Base-by-base conservation (phyloP, 768 basidiomycete genomes). In the Boletellus ananas region DNA sequence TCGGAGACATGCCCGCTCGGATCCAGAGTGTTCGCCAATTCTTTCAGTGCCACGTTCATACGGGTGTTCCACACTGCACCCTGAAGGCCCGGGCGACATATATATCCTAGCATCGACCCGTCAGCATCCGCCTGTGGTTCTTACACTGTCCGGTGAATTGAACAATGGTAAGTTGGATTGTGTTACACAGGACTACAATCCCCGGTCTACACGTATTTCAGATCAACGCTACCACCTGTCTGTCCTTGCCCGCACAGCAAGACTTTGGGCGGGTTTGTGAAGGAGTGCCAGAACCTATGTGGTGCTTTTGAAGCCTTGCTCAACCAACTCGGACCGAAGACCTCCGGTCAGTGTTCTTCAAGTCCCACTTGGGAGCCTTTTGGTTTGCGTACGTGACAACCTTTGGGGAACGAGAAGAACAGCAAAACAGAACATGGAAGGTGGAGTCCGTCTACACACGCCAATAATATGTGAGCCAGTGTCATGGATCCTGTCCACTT, bases 1-100 rank as follows among this genome's bases (percentile, higher is more conserved):
- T 61, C 40, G 44, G 23, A 29, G 29, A 36, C 54, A 43, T 52
- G 37, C 50, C 45, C 43, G 36, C 37, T 39, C 20, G 45, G 40
- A 52, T 41, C 34, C 47, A 47, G 16, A 47, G 48, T 43, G 43
- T 36, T 42, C 10, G 34, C 27, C 42, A 44, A 34, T 21, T 18
- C 6, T 23, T 36, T 31, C 39, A 36, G 18, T 23, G 34, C 45
- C 39, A 34, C 18, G 14, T 50, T 48, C 51, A 49, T 50, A 34
- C 44, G 17, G 36, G 29, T 18, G 35, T 34, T 36, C 45, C 27
- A 18, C 41, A 25, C 34, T 23, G 23, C 23, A 25, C 23, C 23
- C 23, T 6, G 18, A 46, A 46, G 37, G 37, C 50, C 41, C 31
- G 18, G 46, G 20, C 41, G 42, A 17, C 20, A 14, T 51, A 38